Evolutionary conservation across 148 eudicot genomes (phyloP), one percentile per base, ranked within the genome.

Genomic region (Mesembryanthemum crystallinum): DNA sequence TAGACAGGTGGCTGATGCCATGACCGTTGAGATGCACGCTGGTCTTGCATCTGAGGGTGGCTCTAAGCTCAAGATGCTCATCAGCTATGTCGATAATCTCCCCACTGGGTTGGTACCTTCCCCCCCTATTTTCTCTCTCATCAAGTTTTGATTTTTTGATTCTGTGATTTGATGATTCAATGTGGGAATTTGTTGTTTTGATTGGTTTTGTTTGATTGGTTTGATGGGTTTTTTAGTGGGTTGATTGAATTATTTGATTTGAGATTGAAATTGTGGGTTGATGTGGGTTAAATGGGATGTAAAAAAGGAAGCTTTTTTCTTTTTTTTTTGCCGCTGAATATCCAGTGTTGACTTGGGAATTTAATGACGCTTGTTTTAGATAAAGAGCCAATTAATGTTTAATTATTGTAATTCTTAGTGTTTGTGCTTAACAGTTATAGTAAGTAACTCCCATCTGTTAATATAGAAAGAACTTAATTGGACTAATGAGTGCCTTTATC

Each of bases 11-110:
- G 96, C 93, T 0, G 97, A 92, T 54, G 91, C 93, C 23, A 92
- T 92, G 97, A 73, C 84, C 18, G 93, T 87, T 43, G 97, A 92
- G 90, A 92, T 92, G 97, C 93, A 92, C 79, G 96, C 96, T 32
- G 97, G 97, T 0, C 86, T 92, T 23, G 97, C 95, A 8, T 87
- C 91, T 6, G 97, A 92, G 37, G 96, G 96, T 45, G 97, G 96
- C 0, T 87, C 90, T 33, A 89, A 90, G 85, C 90, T 92, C 24
- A 92, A 92, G 89, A 92, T 92, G 97, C 85, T 92, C 55, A 82
- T 92, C 51, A 90, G 89, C 85, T 92, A 75, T 49, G 96, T 92
- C 33, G 93, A 92, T 47, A 92, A 86, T 66, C 93, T 92, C 12
- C 97, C 97, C 45, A 83, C 93, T 29, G 96, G 97, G 97, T 89